Base-by-base conservation (phyloP, 2,329 filamentous ascomycete species). In the Teratosphaeria viscida region DNA sequence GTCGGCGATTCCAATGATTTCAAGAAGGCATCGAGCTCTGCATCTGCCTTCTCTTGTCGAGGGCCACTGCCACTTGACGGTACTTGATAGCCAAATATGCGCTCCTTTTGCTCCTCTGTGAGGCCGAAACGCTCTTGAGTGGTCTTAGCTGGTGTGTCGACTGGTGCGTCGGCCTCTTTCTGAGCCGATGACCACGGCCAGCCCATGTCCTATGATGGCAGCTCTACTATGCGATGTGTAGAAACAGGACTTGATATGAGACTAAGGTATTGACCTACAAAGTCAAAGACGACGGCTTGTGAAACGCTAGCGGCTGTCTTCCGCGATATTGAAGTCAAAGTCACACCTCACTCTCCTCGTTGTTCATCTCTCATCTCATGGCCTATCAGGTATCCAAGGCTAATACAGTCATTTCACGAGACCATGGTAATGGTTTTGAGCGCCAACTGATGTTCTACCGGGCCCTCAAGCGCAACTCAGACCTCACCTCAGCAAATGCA, bases 11-110 rank as follows among this genome's bases (percentile, higher is more conserved):
- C 71, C 66, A 82, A 74, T 61, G 78, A 77, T 62, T 77, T 76
- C 59, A 84, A 74, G 57, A 85, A 75, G 60, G 77, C 73, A 62
- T 78, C 75, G 65, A 84, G 76, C 66, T 85, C 82, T 56, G 76
- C 74, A 63, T 84, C 79, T 64, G 79, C 78, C 69, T 78, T 73
- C 76, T 63, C 77, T 73, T 66, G 76, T 72, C 61, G 74, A 70
- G 66, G 73, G 66, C 59, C 65, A 62, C 61, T 53, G 53, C 64
- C 70, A 69, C 62, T 56, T 49, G 64, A 49, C 11, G 57, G 57
- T 56, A 62, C 52, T 27, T 56, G 55, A 11, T 60, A 63, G 39
- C 66, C 67, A 59, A 71, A 71, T 62, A 70, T 69, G 59, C 68
- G 69, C 26, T 62, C 57, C 32, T 64, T 66, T 61, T 70, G 69